Evolutionary conservation across 1,139 yeast species (phyloP), one percentile per base, ranked within the genome.

Genomic region (Geotrichum carabidarum): DNA sequence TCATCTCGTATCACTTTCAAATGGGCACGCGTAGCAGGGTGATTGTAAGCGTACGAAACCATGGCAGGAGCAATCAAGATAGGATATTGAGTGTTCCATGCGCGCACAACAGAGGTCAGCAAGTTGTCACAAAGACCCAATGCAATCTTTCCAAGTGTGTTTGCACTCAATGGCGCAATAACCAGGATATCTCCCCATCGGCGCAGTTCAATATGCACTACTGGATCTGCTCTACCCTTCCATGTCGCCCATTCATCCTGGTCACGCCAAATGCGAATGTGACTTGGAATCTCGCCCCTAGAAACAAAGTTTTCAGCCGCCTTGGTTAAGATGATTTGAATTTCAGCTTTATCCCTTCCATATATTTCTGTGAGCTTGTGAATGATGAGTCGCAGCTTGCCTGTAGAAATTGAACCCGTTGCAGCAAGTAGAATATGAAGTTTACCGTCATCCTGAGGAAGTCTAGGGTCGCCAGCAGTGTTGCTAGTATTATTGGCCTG

Each of bases 181-280:
- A 90, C 78, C 53, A 91, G 75, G 35, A 91, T 84, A 71, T 91
- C 96, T 0, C 97, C 98, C 98, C 98, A 91, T 63, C 96, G 80
- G 62, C 97, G 81, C 58, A 91, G 76, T 71, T 91, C 97, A 64
- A 90, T 90, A 70, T 91, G 97, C 61, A 91, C 75, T 32, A 90
- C 96, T 0, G 97, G 96, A 70, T 90, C 97, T 50, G 89, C 80
- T 61, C 97, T 78, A 48, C 78, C 74, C 64, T 80, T 79, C 97
- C 97, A 90, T 3, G 89, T 83, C 48, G 75, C 78, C 97, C 97
- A 91, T 71, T 91, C 98, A 68, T 91, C 98, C 48, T 78, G 75
- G 68, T 91, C 96, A 65, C 87, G 79, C 97, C 97, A 91, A 8
- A 89, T 78, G 53, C 83, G 79, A 6, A 88, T 80, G 58, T 79